Conservation (phyloP, 2,329 filamentous ascomycete species). For the Amauroascus verrucosus region DNA sequence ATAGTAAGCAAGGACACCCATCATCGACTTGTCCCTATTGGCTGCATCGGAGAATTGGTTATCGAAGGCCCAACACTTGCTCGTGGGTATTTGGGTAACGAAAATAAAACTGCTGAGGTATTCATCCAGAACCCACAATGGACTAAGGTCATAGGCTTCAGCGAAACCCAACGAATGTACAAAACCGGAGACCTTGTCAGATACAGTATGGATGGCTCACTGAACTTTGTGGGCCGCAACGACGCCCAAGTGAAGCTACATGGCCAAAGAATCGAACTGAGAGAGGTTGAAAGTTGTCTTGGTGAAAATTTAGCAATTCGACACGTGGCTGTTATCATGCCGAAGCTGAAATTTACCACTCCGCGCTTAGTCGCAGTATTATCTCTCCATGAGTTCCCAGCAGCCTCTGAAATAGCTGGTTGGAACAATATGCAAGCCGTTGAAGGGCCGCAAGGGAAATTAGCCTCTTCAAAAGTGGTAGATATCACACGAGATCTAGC, state of each 20-base stretch:
- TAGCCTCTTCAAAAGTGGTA: neutral
- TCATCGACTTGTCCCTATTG: slow-evolving; percentile 24
- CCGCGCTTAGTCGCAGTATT: neutral
- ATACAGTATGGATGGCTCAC: slow-evolving; percentile 37
- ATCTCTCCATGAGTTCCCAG: neutral
- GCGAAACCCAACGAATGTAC: slow-evolving; percentile 46
- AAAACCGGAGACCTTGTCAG: slow-evolving; percentile 75
- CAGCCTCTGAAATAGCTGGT: neutral
- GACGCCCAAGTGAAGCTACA: slow-evolving; percentile 65
- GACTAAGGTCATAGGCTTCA: neutral
- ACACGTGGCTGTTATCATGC: neutral
- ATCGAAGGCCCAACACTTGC: slow-evolving; percentile 32
- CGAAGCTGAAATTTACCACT: slow-evolving; percentile 20
- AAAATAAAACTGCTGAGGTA: neutral
- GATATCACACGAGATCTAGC: neutral
- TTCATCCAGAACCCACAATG: neutral
- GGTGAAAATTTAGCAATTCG: slow-evolving; percentile 26
- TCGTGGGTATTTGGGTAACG: slow-evolving; percentile 27
- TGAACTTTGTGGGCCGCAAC: slow-evolving; percentile 10
- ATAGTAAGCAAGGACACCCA: slow-evolving; percentile 19
- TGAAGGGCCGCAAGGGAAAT: neutral
- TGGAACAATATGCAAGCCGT: neutral
- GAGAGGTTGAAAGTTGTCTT: slow-evolving; percentile 52
- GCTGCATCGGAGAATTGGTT: slow-evolving; percentile 33
- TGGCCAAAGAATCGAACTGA: slow-evolving; percentile 72